Base-by-base conservation (phyloP, 225 moss, liverwort and hornwort species). In the Physcomitrium patens region DNA sequence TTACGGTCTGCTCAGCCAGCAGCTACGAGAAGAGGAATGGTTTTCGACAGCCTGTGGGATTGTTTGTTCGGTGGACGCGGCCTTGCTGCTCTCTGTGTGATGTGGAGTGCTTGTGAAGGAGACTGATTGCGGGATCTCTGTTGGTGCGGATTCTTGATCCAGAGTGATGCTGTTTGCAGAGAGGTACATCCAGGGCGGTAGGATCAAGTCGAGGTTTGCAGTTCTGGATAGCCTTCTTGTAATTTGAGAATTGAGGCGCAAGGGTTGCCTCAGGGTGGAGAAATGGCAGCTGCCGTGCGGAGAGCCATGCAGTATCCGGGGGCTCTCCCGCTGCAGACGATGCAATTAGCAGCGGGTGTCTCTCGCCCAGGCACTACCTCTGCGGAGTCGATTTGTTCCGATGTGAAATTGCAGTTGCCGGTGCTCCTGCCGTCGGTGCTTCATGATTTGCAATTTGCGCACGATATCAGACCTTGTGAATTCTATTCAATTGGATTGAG, bases 201-300 rank as follows among this genome's bases (percentile, higher is more conserved):
- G 31, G 67, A 11, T 67, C 5, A 49, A 50, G 20, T 51, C 31
- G 65, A 63, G 63, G 11, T 26, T 77, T 23, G 19, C 41, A 68
- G 6, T 37, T 46, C 69, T 68, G 75, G 42, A 61, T 42, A 65
- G 18, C 43, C 63, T 42, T 73, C 31, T 59, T 24, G n/a, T 58
- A 43, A 16, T 70, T n/a, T 65, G 53, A 53, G 48, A 31, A 20
- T 15, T 16, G 57, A 62, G 79, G 17, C 16, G 43, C 76, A 37
- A 67, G 76, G 69, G 54, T 73, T 63, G 20, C 43, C 10, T 24
- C 16, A 1, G 41, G 17, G 67, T 11, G 15, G 17, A 47, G 77
- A 70, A 46, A 84, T 94, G 96, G 92, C 94, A 79, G 85, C 92
- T 80, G 86, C 81, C 55, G 91, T 84, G 62, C 86, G 96, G 75